Base-by-base conservation (phyloP, 202 grass and related monocot species). In the Panicum virgatum region DNA sequence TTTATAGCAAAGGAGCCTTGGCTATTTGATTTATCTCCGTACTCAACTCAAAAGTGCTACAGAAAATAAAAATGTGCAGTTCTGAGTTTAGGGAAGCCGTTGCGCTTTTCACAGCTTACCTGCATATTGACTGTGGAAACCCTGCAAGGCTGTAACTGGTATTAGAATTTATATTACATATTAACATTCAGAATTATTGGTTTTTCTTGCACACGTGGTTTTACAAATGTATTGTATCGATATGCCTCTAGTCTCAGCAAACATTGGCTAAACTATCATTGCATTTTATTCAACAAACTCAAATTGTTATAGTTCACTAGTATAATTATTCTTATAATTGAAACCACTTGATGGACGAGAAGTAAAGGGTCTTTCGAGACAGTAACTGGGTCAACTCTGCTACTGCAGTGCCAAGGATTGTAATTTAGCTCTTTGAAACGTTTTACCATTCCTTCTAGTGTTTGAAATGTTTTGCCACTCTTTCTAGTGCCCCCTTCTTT, bases 21-120 rank as follows among this genome's bases (percentile, higher is more conserved):
- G 15, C 25, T 32, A 25, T 19, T 47, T 5, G 3, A n/a, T 62
- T 7, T 77, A 22, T 27, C 62, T 71, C 38, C 32, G 18, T 59
- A 78, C n/a, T 34, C 51, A 75, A 52, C 66, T 60, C 60, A 75
- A 79, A 75, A 20, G 69, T 62, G 62, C 62, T 58, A 53, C 27
- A 16, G 44, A 29, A 69, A 61, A 50, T 65, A 50, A 51, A 38
- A 1, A 74, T 48, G 19, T 47, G 16, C n/a, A 43, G 26, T 50
- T 65, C 44, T 56, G 48, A 64, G 27, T 23, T n/a, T 84, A 9
- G 36, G 22, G 66, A 71, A 70, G 34, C 32, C 32, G 3, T 34
- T 34, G 32, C 3, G 32, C 32, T 34, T 73, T 16, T 45, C 30
- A 38, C 20, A 79, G 51, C 8, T 68, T 79, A 18, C 51, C 40